Percentiles rank a stretch among this genome's conserved stretches.
These are phyloP conservation scores for Eucommia ulmoides DNA, from an alignment of 257 asterid genomes.

Conservation along the genomic window DNA sequence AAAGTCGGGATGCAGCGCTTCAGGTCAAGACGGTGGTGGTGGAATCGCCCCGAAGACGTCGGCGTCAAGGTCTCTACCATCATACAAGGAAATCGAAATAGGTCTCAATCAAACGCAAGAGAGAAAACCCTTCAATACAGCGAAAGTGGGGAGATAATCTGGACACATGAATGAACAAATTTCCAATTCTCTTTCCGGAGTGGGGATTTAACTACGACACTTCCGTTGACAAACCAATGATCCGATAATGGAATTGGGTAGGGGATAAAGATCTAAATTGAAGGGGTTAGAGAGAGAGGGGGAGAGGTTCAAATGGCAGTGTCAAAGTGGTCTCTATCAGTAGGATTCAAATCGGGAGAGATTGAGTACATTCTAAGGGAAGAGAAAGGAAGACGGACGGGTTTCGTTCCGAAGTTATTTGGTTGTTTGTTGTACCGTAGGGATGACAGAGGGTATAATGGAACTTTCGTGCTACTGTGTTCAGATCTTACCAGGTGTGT, in stretches of 20 bases:
- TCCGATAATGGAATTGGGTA: no score
- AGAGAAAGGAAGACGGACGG: no score
- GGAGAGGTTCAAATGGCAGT: neutral
- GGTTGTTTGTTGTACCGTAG: no score
- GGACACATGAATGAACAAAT: neutral
- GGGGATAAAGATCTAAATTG: neutral
- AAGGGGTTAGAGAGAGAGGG: neutral
- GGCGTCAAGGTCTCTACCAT: neutral
- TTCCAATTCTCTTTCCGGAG: neutral
- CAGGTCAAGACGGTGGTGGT: conserved; percentile 7
- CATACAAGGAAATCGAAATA: neutral
- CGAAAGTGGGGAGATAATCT: neutral
- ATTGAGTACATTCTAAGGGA: neutral
- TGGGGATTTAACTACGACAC: neutral
- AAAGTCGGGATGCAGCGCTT: conserved; percentile 37
- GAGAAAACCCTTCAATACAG: neutral
- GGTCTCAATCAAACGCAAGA: neutral
- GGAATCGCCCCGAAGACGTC: neutral
- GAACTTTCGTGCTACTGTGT: no score
- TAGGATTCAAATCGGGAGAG: neutral
- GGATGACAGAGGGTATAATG: no score
- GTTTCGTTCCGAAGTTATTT: no score
- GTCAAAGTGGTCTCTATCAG: neutral
- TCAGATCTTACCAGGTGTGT: no score
- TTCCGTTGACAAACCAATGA: neutral